phyloP scores from a whole-genome alignment of 345 rosid genomes.

The Pistacia vera region DNA sequence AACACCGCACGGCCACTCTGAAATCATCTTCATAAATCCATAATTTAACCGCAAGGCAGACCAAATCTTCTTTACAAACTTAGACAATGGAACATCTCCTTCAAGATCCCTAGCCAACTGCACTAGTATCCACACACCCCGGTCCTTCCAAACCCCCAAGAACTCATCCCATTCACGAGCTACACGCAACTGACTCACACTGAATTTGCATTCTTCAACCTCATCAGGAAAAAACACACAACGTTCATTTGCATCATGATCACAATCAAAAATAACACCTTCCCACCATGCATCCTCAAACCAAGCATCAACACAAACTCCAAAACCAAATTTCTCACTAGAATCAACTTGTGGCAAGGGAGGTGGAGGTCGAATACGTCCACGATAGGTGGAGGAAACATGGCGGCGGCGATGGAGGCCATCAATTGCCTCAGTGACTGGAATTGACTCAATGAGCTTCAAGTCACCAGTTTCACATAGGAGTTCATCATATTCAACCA shows the following conservation, averaged over 20 bases:
- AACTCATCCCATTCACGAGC: slow-evolving; percentile 45
- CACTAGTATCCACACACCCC: slow-evolving; percentile 42
- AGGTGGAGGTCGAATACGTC: slow-evolving; percentile 38
- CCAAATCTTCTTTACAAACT: slow-evolving; percentile 37
- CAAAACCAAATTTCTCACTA: slow-evolving; percentile 30
- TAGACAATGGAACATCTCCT: slow-evolving; percentile 27
- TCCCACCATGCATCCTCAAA: slow-evolving; percentile 57
- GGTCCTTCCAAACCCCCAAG: slow-evolving; percentile 34
- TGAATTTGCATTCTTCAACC: slow-evolving; percentile 32
- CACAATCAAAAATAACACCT: slow-evolving; percentile 42
- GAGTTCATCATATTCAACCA: slow-evolving; percentile 39
- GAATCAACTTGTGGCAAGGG: slow-evolving; percentile 8
- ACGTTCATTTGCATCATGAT: slow-evolving; percentile 34
- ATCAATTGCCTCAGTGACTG: slow-evolving; percentile 40
- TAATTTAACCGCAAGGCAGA: slow-evolving; percentile 34
- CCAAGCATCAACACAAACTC: slow-evolving; percentile 45
- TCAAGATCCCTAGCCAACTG: slow-evolving; percentile 34
- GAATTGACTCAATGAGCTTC: slow-evolving; percentile 40
- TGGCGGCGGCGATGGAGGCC: slow-evolving; percentile 40
- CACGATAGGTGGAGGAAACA: slow-evolving; percentile 38
- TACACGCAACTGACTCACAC: slow-evolving; percentile 27
- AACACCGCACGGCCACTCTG: slow-evolving; percentile 45
- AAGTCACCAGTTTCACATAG: slow-evolving; percentile 30
- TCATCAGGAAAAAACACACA: slow-evolving; percentile 50
- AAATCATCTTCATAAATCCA: slow-evolving; percentile 42